Evolutionary conservation across 2,329 filamentous ascomycete genomes (phyloP).

Genomic region (Talaromyces sp.): DNA sequence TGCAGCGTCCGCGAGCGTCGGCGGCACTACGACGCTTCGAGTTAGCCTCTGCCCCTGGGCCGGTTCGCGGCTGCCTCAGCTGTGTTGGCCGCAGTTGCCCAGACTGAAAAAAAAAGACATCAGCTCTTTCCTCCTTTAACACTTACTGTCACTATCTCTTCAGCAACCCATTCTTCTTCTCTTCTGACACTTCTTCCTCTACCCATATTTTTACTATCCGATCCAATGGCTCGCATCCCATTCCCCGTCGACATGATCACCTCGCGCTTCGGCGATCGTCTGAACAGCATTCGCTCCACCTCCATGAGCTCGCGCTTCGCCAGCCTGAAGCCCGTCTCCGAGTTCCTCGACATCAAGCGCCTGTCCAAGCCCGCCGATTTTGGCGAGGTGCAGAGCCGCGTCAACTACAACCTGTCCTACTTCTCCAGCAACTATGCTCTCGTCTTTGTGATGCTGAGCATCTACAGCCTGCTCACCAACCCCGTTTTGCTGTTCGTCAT

Average conservation of each 20-base stretch:
- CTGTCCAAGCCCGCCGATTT: constrained; percentile 93
- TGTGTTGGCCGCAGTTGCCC: neutral
- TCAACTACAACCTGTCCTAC: constrained; percentile 95
- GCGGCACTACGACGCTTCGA: too few relatives aligned
- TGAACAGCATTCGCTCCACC: constrained; percentile 74
- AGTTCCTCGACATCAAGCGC: constrained; percentile 95
- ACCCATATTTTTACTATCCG: constrained; percentile 6
- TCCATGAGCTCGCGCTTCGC: constrained; percentile 77
- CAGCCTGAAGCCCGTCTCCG: constrained; percentile 82
- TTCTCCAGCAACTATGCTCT: constrained; percentile 98
- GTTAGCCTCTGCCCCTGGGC: neutral
- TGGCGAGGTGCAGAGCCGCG: constrained; percentile 76
- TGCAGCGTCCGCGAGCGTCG: neutral
- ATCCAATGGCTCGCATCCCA: constrained; percentile 73
- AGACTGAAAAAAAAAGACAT: neutral
- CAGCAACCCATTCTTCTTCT: neutral
- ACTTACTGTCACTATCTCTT: neutral
- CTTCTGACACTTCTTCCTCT: neutral
- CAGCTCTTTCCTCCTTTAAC: neutral
- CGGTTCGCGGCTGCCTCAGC: constrained; percentile 2
- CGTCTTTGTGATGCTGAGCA: constrained; percentile 88
- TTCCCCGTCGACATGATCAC: constrained; percentile 89
- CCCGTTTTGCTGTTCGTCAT: constrained; percentile 84
- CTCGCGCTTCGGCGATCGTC: constrained; percentile 85
- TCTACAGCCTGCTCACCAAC: constrained; percentile 93